Percentiles rank a stretch among this genome's conserved stretches.
Evolutionary conservation across 306 rosid genomes (phyloP).

Genomic region (Medicago arabica): DNA sequence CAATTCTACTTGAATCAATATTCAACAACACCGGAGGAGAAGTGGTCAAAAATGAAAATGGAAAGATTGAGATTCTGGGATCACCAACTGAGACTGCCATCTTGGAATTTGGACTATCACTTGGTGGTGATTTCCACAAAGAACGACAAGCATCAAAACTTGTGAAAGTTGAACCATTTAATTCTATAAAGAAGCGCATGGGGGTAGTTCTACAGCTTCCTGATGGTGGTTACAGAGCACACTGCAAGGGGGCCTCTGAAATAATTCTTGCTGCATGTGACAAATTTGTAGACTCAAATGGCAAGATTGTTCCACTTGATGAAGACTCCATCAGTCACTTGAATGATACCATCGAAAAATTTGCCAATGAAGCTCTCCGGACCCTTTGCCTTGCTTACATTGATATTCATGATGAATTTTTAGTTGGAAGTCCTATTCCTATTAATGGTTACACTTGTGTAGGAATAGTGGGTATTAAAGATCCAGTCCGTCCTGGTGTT

Average conservation of each 20-base stretch:
- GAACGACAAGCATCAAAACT: constrained; percentile 64
- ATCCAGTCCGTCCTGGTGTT: constrained; percentile 97
- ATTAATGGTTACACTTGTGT: constrained; percentile 75
- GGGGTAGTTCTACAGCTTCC: constrained; percentile 79
- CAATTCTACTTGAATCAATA: constrained; percentile 79
- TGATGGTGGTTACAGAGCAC: constrained; percentile 75
- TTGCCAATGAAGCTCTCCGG: constrained; percentile 92
- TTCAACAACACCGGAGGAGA: constrained; percentile 97
- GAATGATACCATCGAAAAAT: constrained; percentile 68
- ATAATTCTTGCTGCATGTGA: constrained; percentile 82
- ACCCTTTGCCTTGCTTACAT: constrained; percentile 90
- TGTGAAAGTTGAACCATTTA: constrained; percentile 92
- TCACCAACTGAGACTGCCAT: constrained; percentile 93
- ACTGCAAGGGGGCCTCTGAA: constrained; percentile 96
- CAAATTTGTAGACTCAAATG: constrained; percentile 64
- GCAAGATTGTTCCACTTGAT: constrained; percentile 68
- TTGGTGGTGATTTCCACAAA: constrained; percentile 76
- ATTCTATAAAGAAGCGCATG: constrained; percentile 87
- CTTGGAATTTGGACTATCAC: constrained; percentile 77
- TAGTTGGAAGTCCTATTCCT: constrained; percentile 65
- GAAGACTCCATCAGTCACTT: constrained; percentile 56
- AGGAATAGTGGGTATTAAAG: constrained; percentile 97
- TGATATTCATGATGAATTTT: constrained; percentile 63
- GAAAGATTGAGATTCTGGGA: constrained; percentile 76
- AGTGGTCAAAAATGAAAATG: constrained; percentile 76